These are phyloP conservation scores for Sporobolomyces pararoseus DNA, from an alignment of 768 basidiomycete species.

Conservation along the genomic window DNA sequence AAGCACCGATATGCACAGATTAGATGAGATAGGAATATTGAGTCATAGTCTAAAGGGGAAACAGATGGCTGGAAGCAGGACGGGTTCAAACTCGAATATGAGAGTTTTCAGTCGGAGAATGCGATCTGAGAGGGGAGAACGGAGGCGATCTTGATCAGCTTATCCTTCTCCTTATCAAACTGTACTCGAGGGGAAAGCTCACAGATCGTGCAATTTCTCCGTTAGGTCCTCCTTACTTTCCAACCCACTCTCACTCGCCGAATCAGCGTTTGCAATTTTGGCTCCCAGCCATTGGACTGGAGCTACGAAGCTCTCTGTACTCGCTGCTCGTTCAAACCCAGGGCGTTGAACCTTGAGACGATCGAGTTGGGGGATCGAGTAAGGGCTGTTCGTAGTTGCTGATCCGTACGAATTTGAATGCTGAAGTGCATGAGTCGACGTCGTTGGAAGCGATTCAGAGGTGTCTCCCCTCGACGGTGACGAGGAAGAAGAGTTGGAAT, in stretches of 20 bases:
- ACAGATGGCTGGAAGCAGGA: no score
- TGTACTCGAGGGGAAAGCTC: neutral
- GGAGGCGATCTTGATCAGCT: neutral
- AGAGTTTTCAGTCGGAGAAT: no score
- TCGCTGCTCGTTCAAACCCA: slow-evolving; percentile 6
- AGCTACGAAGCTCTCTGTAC: slow-evolving; percentile 15
- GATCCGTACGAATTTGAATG: slow-evolving; percentile 16
- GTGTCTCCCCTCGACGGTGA: slow-evolving; percentile 1
- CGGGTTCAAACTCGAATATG: no score
- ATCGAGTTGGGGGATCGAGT: neutral
- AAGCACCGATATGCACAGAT: no score
- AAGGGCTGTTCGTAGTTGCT: neutral
- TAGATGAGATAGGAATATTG: no score
- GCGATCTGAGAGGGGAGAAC: neutral
- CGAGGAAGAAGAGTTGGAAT: neutral
- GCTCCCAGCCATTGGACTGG: slow-evolving; percentile 36
- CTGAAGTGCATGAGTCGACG: neutral
- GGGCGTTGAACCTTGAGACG: slow-evolving; percentile 3
- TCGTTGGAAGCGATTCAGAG: slow-evolving; percentile 19
- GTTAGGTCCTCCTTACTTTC: slow-evolving; percentile 10
- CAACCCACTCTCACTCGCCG: slow-evolving; percentile 6
- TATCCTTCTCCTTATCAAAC: no score
- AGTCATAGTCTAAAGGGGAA: no score
- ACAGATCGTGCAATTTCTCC: neutral
- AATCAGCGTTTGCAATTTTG: slow-evolving; percentile 26